phyloP scores from a whole-genome alignment of 257 asterid species.

The Capsicum pubescens region DNA sequence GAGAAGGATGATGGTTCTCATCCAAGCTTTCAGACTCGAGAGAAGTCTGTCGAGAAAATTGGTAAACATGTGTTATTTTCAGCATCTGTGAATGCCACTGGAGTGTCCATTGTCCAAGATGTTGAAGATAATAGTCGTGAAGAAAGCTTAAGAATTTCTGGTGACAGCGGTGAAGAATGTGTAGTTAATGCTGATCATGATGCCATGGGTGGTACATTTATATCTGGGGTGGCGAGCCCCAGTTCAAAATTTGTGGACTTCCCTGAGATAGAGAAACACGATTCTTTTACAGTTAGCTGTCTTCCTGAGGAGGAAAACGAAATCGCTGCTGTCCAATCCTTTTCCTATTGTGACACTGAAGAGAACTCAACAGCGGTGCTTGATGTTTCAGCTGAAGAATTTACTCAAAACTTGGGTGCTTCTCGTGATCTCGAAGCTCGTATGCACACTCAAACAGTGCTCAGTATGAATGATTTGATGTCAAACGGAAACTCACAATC shows the following conservation, averaged over 20 bases:
- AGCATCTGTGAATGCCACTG: constrained; percentile 35
- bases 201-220: constrained; percentile 30
- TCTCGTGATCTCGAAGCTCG: constrained; percentile 32
- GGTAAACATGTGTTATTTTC: constrained; percentile 41
- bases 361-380: constrained; percentile 37
- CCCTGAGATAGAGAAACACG: constrained; percentile 33
- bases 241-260: constrained; percentile 37
- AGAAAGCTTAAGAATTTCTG: constrained; percentile 34
- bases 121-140: constrained; percentile 35
- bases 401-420: constrained; percentile 24
- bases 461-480: constrained; percentile 30
- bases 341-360: constrained; percentile 35
- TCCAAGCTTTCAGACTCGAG: constrained; percentile 35
- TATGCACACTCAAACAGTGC: constrained; percentile 28
- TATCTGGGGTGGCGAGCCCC: constrained; percentile 39
- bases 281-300: constrained; percentile 30
- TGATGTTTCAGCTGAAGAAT: constrained; percentile 30
- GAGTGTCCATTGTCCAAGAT: constrained; percentile 27
- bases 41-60: constrained; percentile 35
- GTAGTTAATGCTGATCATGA: constrained; percentile 33
- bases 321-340: constrained; percentile 29
- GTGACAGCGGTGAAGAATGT: constrained; percentile 30
- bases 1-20: constrained; percentile 33
- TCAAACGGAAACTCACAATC: constrained; percentile 39
- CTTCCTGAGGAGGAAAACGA: constrained; percentile 28